Base-by-base conservation (phyloP, 2,329 filamentous ascomycete genomes). In the Dactylellina cionopaga region DNA sequence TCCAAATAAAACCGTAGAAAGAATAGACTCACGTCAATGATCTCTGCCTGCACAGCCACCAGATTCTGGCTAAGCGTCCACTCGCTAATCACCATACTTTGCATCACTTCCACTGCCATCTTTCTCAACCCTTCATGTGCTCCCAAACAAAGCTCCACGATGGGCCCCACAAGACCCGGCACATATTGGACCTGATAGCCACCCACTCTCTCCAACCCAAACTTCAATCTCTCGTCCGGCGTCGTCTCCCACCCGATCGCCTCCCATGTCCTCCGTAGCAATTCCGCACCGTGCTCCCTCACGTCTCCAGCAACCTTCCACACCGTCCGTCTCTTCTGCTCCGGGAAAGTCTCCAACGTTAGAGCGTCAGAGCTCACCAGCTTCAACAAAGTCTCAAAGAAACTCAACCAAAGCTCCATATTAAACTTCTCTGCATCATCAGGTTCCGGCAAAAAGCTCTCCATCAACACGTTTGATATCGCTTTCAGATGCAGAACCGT, bases 221-320 rank as follows among this genome's bases (percentile, higher is more conserved):
- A 98, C 24, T 89, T 86, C 64, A 85, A 84, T 75, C 87, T 86
- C 79, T 97, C 93, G 69, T 98, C 94, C 0, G 84, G 80, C 29
- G 86, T 91, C 0, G 92, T 92, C 77, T 99, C 94, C 95, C 95
- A 99, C 10, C 96, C 95, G 74, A 99, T 96, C 15, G 92, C 91
- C 78, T 96, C 92, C 95, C 95, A 99, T 4, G 90, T 94, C 25
- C 88, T 86, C 72, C 90, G 88, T 31, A 99, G 83, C 6, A 99
- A 84, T 54, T 94, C 91, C 2, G 95, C 94, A 13, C 96, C 95
- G 75, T 92, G 87, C 80, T 98, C 93, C 63, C 95, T 87, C 54
- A 99, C 92, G 81, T 99, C 96, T 4, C 95, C 95, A 2, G 94
- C 95, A 79, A 99, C 97, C 82, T 98, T 99, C 95, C 96, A 99